Base-by-base conservation (phyloP, 2,329 filamentous ascomycete species). In the Trichoderma polysporum region DNA sequence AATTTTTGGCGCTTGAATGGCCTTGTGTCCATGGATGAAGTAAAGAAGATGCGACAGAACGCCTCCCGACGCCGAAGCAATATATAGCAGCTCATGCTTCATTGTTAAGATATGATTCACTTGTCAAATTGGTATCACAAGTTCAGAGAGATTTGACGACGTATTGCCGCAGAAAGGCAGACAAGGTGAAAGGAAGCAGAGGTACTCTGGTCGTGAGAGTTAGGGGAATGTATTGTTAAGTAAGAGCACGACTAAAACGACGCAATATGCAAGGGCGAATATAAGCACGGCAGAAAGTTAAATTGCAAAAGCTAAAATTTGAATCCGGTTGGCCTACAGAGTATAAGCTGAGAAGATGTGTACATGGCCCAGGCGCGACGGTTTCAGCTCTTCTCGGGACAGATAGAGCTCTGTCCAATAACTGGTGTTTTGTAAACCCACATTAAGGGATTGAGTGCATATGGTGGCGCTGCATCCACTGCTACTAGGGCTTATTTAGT, bases 41-140 rank as follows among this genome's bases (percentile, higher is more conserved):
- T 61, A 52, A 29, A 66, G 10, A 19, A 66, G 63, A 25, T 66
- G 63, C 7, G 63, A 60, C 15, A 66, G 57, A 50, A 66, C 33
- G 8, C 63, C 63, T 3, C 22, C 41, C 12, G 54, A 49, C 4
- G 56, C 47, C n/a, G 54, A 66, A 5, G 63, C 45, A 12, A 33
- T 7, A 29, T 31, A 39, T 9, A 66, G 22, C 7, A 60, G 15
- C 22, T 27, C 19, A 15, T 49, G 33, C 31, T 29, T 17, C 58
- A 60, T 60, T n/a, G 15, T 13, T 27, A 29, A n/a, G 6, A 13
- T 2, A n/a, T 2, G 8, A 15, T 12, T 10, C 1, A 22, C 9
- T 45, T 9, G n/a, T 22, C 2, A 22, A 19, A 10, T 5, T 4
- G 17, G n/a, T 9, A 22, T 10, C 12, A 13, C 5, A 9, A 2